Conservation (phyloP, 2,329 filamentous ascomycete genomes). For the Colletotrichum sp. region DNA sequence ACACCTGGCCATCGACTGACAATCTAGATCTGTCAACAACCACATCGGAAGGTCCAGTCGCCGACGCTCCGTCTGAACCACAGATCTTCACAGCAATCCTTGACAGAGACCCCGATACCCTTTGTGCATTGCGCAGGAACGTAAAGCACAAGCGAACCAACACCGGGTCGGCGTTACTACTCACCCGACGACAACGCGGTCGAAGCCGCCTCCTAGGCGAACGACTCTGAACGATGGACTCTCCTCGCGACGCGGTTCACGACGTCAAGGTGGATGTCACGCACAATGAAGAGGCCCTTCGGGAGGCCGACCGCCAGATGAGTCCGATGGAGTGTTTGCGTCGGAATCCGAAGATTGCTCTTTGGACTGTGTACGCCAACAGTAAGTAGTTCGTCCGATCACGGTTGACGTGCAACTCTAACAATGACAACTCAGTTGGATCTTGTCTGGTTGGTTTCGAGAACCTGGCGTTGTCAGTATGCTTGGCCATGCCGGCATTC, state of each 20-base stretch:
- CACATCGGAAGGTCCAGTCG: neutral
- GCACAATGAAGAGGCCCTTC: slow-evolving; percentile 8
- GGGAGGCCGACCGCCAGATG: slow-evolving; percentile 13
- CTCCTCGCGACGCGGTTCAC: neutral
- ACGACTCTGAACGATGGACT: neutral
- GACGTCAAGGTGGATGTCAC: slow-evolving; percentile 3
- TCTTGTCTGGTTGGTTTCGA: slow-evolving; percentile 23
- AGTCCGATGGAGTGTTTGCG: slow-evolving; percentile 9
- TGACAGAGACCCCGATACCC: neutral
- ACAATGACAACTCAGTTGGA: slow-evolving; percentile 7
- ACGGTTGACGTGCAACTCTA: neutral
- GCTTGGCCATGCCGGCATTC: slow-evolving; percentile 25
- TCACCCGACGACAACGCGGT: neutral
- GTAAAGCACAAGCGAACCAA: neutral
- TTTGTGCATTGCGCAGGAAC: slow-evolving; percentile 11
- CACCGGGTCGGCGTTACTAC: neutral
- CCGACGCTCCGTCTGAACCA: slow-evolving; percentile 6
- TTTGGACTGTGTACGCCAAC: slow-evolving; percentile 22
- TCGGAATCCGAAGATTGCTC: slow-evolving; percentile 7
- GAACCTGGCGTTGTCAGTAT: slow-evolving; percentile 23
- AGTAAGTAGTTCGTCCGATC: neutral
- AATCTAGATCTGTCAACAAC: neutral
- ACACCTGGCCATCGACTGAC: neutral
- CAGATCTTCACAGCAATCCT: neutral
- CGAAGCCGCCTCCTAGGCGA: neutral